Evolutionary conservation across 2,329 filamentous ascomycete genomes (phyloP), one percentile per base, ranked within the genome.

Genomic region (Microdochium trichocladiopsis): DNA sequence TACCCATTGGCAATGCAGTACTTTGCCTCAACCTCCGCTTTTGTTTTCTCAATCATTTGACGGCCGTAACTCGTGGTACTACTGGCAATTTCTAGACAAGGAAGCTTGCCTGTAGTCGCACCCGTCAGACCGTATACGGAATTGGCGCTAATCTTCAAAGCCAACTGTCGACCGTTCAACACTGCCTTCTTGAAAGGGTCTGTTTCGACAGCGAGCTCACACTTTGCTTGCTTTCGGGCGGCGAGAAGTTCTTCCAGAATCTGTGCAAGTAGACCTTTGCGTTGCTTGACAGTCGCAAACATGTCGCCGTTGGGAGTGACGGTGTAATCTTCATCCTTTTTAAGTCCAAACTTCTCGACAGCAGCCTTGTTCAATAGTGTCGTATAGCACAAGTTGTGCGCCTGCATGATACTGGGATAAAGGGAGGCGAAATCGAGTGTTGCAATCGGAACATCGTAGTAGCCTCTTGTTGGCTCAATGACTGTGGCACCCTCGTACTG

Each of bases 41-140:
- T 97, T 1, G 94, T 97, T 72, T 86, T 94, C 69, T 97, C 93
- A 74, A 99, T 99, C 94, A 99, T 99, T 66, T 96, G 88, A 61
- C 94, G 90, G 60, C 94, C 94, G 63, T 96, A 99, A 74, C 88
- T 91, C 2, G 94, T 99, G 14, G 94, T 97, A 71, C 91, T 96
- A 74, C 91, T 95, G 55, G 94, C 94, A 68, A 99, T 97, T 41
- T 88, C 84, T 54, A 99, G 76, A 76, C 94, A 99, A 0, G 94
- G 94, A 41, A 99, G 77, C 67, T 99, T 99, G 64, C 94, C 94
- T 28, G 91, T 91, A 1, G 92, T 97, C 2, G 94, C 95, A 71
- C 94, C 94, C 6, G 94, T 99, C 57, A 99, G 76, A 75, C 94
- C 94, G 71, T 99, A 99, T 25, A 99, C 94, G 67, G 88, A 95